Evolutionary conservation across 2,329 filamentous ascomycete genomes (phyloP), one percentile per base, ranked within the genome.

Genomic region (Ophiostoma sp.): DNA sequence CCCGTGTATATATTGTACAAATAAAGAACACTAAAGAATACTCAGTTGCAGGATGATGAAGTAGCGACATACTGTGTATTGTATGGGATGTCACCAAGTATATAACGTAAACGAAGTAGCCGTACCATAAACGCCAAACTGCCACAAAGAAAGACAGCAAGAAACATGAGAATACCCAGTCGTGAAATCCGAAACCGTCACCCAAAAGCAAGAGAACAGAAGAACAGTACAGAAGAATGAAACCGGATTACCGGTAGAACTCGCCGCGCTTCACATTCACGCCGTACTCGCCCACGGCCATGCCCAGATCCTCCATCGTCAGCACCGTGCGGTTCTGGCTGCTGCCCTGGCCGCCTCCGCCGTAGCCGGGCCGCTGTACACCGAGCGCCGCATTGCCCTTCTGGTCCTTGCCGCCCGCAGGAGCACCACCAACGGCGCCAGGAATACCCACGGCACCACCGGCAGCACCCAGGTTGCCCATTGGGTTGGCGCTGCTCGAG

Each of bases 291-390:
- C 91, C 91, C 42, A 98, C 94, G 0, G 95, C 95, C 93, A 98
- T 98, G 16, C 95, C 95, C 74, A 99, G 79, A 78, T 99, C 95
- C 80, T 99, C 95, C 95, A 99, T 98, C 0, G 95, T 98, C 71
- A 99, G 83, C 68, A 99, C 94, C 18, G 95, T 97, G 72, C 93
- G 85, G 72, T 96, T 96, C 80, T 96, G 92, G 68, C 88, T 91
- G 1, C 92, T 91, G 41, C 93, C 93, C 75, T 93, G 91, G 0
- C 93, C 93, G 73, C 94, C 94, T 72, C 94, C 95, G 16, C 92
- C 92, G 75, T 89, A 94, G 0, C 91, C 91, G 38, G 90, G 87
- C 66, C 91, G 81, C 80, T 93, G 90, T 70, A 91, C 89, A 2
- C 88, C 92, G 72, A 90, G 80, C 76, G 88, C 84, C 76, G 88